Evolutionary conservation across 2,329 filamentous ascomycete species (phyloP), one percentile per base, ranked within the genome.

Genomic region (Pestalotiopsis sp.): DNA sequence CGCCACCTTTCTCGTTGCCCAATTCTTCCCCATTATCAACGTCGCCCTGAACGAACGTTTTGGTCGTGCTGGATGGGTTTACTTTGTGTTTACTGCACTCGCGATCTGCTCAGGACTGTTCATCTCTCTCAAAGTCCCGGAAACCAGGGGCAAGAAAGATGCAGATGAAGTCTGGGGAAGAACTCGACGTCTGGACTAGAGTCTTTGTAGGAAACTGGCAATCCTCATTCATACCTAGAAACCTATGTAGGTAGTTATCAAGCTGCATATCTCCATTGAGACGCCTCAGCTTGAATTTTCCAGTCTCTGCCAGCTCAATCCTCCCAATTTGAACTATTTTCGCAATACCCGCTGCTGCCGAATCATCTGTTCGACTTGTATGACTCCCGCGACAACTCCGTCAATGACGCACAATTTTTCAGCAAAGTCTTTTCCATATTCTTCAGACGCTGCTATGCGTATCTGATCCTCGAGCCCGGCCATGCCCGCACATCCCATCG

Each of bases 401-500:
- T 98, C 95, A 5, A 98, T 84, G 70, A 98, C 90, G 4, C 97
- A 76, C 2, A 75, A 74, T 41, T 83, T 82, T 67, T 83, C 80
- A 0, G 88, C 92, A 61, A 85, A 84, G 12, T 85, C 81, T n/a
- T 85, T 78, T 1, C 92, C 92, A 68, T 91, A 85, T 64, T 88
- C 84, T 69, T 92, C 89, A 0, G 87, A 75, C 45, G 92, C 92
- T 0, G 91, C 91, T 58, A 87, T 85, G 41, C 91, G 86, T 52
- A 98, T 94, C 69, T 91, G 91, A 56, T 89, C 84, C 74, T 96
- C 92, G 81, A 98, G 86, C 0, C 94, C 95, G 1, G 91, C 91
- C 95, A 98, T 97, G 0, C 94, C 95, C 2, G 93, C 95, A 78
- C 95, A 98, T 0, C 95, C 95, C 83, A 98, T 87, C 75, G 94